Evolutionary conservation across 768 basidiomycete genomes (phyloP), one percentile per base, ranked within the genome.

Genomic region (Agaricus subrufescens): DNA sequence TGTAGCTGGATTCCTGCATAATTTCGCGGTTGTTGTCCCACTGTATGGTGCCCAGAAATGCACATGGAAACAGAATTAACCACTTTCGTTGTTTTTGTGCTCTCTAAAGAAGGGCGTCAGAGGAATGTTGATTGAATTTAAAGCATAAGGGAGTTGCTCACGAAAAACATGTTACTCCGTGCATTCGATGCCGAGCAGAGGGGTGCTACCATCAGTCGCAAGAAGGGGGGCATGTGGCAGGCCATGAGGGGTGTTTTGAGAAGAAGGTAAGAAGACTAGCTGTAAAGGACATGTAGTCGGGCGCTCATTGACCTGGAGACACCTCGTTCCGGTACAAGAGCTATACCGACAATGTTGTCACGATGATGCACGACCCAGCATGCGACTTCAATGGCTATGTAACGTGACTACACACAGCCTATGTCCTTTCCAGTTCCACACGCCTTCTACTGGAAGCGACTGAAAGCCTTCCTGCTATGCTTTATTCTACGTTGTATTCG

Each of bases 1-100:
- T 29, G 19, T 2, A 4, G 42, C 0, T 19, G 38, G 19, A 8
- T 14, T 48, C 29, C 3, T 30, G 26, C 23, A 30, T 38, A 30
- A 44, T 50, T 3, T 45, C 31, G 54, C 39, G 48, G 50, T 27
- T 29, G 50, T 49, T 31, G 43, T 44, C 54, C 54, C 40, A 49
- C 42, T 43, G 47, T 50, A 56, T 30, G 11, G 25, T 34, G 37
- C 50, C 44, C 15, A 56, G 45, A 26, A 34, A 15, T 2, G 50
- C 26, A 30, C 14, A 19, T 29, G 34, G 3, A 4, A 42, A 49
- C 34, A 44, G 45, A 25, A 45, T 38, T n/a, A 44, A 44, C 43
- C 30, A 38, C 12, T 23, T 37, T 19, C 30, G 47, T n/a, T 43
- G 14, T 2, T 31, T 8, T 25, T 37, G 46, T 19, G 23, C 2